Base-by-base conservation (phyloP, 2,329 filamentous ascomycete species). In the Venturia pyrina region DNA sequence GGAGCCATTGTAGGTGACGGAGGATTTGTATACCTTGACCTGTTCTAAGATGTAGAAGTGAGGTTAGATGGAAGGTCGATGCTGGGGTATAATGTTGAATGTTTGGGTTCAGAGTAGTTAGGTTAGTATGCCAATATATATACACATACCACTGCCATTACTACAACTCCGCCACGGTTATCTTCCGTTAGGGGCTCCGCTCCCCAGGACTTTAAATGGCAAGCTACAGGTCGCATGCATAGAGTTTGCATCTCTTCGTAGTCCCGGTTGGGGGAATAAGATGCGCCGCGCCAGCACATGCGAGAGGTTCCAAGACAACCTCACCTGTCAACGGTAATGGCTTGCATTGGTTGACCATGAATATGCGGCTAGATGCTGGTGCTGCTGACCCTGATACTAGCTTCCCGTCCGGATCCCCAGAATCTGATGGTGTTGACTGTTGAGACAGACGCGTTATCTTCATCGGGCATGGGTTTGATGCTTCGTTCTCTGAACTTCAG, bases 1-100 rank as follows among this genome's bases (percentile, higher is more conserved):
- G 75, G 69, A 24, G 60, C 60, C 53, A 59, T 59, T 59, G 15
- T 37, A 5, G 8, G 53, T 21, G 28, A 21, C 8, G 15, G 24
- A 59, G 19, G 15, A 59, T 15, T 3, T 37, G 19, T n/a, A 11
- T 2, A 37, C 15, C 19, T 37, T 59, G 28, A 7, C 5, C 37
- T 5, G 4, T 57, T n/a, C 13, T 59, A n/a, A 34, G 8, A 4
- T 34, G 53, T 37, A n/a, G 15, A 37, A 37, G n/a, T 37, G 46
- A 50, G 46, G n/a, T 50, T 32, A 37, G 53, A 37, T 10, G 28
- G 34, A n/a, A n/a, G 19, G 11, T 21, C 32, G 5, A 37, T 32
- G 24, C 28, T 34, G 28, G 17, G 28, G 17, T 34, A 17, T 34
- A 17, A 19, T 1, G 1, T 37, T 13, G 53, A 15, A 8, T 3